Percentiles rank a stretch among this genome's conserved stretches.
phyloP scores from a whole-genome alignment of 2,329 filamentous ascomycete genomes.

The Purpureocillium lavendulum region DNA sequence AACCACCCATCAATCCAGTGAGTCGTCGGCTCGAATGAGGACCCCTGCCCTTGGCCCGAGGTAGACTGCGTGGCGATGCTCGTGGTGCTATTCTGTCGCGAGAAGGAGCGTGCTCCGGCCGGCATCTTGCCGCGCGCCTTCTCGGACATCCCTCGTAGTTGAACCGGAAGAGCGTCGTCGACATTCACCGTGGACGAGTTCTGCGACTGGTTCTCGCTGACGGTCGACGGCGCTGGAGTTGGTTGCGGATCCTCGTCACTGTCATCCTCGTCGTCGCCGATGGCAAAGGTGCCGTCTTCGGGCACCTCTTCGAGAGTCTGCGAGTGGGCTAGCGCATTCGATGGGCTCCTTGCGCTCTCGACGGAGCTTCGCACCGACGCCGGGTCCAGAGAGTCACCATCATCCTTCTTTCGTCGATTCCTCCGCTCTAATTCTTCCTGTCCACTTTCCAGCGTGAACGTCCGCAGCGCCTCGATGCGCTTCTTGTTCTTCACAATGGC shows the following conservation, averaged over 20 bases:
- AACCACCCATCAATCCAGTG: constrained; percentile 92
- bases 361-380: constrained; percentile 51
- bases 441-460: constrained; percentile 85
- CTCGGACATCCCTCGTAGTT: constrained; percentile 89
- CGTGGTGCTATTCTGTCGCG: constrained; percentile 80
- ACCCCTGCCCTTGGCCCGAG: constrained; percentile 44
- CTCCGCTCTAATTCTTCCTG: constrained; percentile 84
- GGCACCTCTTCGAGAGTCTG: constrained; percentile 22
- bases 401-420: constrained; percentile 61
- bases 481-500: constrained; percentile 71
- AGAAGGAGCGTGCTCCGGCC: constrained; percentile 72
- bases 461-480: constrained; percentile 74
- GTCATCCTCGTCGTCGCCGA: constrained; percentile 76
- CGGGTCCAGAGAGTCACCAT: constrained; percentile 39
- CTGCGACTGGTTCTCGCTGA: constrained; percentile 53
- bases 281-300: constrained; percentile 75
- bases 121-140: constrained; percentile 96
- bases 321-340: constrained; percentile 13
- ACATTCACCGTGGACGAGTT: constrained; percentile 59
- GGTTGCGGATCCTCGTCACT: constrained; percentile 43
- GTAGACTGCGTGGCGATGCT: constrained; percentile 63
- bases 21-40: constrained; percentile 68
- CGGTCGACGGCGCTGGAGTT: constrained; percentile 54
- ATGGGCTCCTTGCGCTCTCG: constrained; percentile 60
- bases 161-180: constrained; percentile 74